Base-by-base conservation (phyloP, 768 basidiomycete species). In the Suillus fuscotomentosus region DNA sequence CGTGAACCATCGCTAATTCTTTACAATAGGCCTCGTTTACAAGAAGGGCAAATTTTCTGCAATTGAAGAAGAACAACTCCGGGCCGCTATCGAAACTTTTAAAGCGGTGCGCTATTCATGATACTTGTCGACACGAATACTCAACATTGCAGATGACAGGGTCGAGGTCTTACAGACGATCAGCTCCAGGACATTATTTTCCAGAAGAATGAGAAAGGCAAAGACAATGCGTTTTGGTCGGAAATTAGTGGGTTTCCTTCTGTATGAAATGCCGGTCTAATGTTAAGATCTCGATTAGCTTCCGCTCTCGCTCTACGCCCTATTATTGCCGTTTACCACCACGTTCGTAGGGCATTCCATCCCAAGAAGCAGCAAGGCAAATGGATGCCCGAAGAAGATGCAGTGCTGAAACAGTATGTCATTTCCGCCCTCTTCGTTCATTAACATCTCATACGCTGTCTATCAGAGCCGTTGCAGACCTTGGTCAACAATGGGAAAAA, bases 21-120 rank as follows among this genome's bases (percentile, higher is more conserved):
- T 34, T 2, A 31, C 47, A 45, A 53, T 65, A 94, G 92, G 91
- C 39, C 83, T 94, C n/a, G 83, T 91, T 3, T 94, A 92, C 74
- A 93, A 89, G 77, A 93, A 93, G 75, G 92, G 92, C 15, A 94
- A 92, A 71, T 95, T 95, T 70, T 92, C 91, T 31, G 85, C 88
- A 0, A 86, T 87, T 48, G 92, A 95, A 70, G 89, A 88, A 63
- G 82, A 86, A 31, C 88, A 88, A 66, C 75, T 94, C 1, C 82
- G 77, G 66, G 73, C 75, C 15, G 92, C 91, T 8, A 86, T 94
- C 42, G 86, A 89, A 63, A 74, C 77, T 10, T 92, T 88, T 71
- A 82, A 83, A 61, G 69, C 74, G 22, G 91, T 90, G 69, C 56
- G 87, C 79, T 22, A 61, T 62, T 24, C 36, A 22, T 55, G 38